Evolutionary conservation across 169 alveolate genomes (phyloP), one percentile per base, ranked within the genome.

Genomic region (Cryptosporidium sp.): DNA sequence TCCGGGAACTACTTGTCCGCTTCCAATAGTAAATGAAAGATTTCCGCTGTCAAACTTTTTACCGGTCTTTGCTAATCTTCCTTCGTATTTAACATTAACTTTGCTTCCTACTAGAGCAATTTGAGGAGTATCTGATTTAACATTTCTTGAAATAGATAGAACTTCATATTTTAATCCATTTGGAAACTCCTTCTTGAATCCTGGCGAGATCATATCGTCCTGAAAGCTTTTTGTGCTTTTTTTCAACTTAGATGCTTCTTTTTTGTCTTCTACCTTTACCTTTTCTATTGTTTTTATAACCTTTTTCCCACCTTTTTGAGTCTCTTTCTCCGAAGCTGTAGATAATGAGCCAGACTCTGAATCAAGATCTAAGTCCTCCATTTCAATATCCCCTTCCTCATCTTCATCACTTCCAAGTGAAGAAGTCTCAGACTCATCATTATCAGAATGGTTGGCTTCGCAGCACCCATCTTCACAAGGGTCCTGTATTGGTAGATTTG

Each of bases 1-100:
- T 2, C 93, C 93, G 0, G 91, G 91, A 35, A 92, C 87, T 37
- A 92, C 94, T 5, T 84, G 85, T 31, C 93, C 93, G 23, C 74
- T 41, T 3, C 94, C 94, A 61, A 85, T 14, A n/a, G 68, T 70
- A 45, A 85, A 85, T 39, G 70, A 45, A 12, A 85, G 73, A 18
- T 37, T 52, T 37, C 91, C 91, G 59, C 75, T 71, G 21, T 85
- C 91, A 48, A 85, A 85, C 71, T 85, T 85, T 58, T 85, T 85
- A 8, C 91, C 91, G 8, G 70, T 85, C 31, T 51, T 55, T 39
- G 91, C 91, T 21, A 85, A 35, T 37, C 86, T 85, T 2, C 91
- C 91, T 16, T 70, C 91, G 65, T 85, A 85, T 33, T 85, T 85
- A n/a, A 85, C 91, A 12, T 58, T 52, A 69, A 85, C 85, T n/a